These are phyloP conservation scores for Lepidium aucheri DNA, from an alignment of 345 rosid species.

Conservation along the genomic window DNA sequence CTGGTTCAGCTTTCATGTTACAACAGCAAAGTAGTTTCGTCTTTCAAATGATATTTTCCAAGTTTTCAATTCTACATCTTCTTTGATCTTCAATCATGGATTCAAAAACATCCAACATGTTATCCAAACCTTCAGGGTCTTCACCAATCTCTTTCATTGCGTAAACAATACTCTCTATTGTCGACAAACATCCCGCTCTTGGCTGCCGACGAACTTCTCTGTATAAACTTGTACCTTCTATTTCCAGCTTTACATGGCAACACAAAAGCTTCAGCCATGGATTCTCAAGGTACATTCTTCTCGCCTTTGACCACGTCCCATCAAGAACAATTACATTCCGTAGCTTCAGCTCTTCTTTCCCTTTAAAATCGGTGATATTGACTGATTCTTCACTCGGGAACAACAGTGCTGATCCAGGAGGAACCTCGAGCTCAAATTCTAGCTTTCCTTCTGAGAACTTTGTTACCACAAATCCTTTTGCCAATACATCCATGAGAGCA, in stretches of 20 bases:
- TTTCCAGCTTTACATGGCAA: slow-evolving; percentile 64
- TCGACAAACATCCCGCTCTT: slow-evolving; percentile 63
- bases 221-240: slow-evolving; percentile 53
- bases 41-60: slow-evolving; percentile 14
- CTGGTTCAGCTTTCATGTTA: neutral
- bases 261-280: slow-evolving; percentile 77
- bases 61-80: slow-evolving; percentile 51
- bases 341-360: slow-evolving; percentile 28
- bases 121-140: slow-evolving; percentile 39
- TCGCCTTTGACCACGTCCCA: slow-evolving; percentile 87
- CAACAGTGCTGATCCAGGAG: slow-evolving; percentile 53
- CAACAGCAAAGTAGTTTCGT: neutral
- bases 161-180: slow-evolving; percentile 74
- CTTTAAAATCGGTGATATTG: slow-evolving; percentile 37
- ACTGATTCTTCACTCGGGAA: slow-evolving; percentile 57
- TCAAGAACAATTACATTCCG: slow-evolving; percentile 76
- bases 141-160: slow-evolving; percentile 55
- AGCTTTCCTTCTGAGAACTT: slow-evolving; percentile 39
- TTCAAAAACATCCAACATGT: slow-evolving; percentile 61
- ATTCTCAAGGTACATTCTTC: slow-evolving; percentile 66
- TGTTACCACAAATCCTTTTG: slow-evolving; percentile 56
- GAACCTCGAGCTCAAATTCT: slow-evolving; percentile 53
- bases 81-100: slow-evolving; percentile 82
- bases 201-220: slow-evolving; percentile 73
- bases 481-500: slow-evolving; percentile 34